Conservation (phyloP, 352 stramenopile species). For the Hyaloperonospora brassicae region DNA sequence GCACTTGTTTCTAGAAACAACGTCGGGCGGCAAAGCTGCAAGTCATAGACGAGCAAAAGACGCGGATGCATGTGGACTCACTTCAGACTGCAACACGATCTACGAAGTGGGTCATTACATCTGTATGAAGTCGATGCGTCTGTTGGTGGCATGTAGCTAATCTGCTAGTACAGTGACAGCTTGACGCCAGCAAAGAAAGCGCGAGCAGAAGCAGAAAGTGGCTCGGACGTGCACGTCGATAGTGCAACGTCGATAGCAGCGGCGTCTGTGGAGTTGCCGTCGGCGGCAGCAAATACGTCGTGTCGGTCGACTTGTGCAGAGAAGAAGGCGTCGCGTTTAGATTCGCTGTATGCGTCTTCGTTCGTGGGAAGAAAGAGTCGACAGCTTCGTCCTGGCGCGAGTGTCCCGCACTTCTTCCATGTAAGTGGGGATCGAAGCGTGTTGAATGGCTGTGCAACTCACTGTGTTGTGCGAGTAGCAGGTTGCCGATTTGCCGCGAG, state of each 20-base stretch:
- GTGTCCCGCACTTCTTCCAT: slow-evolving; percentile 21
- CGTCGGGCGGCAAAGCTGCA: slow-evolving; percentile 55
- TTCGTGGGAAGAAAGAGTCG: slow-evolving; percentile 13
- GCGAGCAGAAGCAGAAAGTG: not conserved
- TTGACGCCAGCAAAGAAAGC: not conserved
- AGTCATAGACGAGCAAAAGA: slow-evolving; percentile 16
- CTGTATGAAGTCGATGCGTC: not conserved
- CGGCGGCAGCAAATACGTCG: not conserved
- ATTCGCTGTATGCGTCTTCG: slow-evolving; percentile 37
- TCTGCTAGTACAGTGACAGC: not conserved
- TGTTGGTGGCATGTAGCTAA: not conserved
- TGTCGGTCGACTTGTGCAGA: not conserved
- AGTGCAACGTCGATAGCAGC: not conserved
- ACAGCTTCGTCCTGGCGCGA: slow-evolving; percentile 9
- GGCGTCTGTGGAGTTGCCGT: slow-evolving; percentile 1
- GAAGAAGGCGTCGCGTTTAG: slow-evolving; percentile 17
- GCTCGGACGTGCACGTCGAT: not conserved
- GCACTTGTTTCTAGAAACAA: slow-evolving; percentile 34
- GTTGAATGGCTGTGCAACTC: slow-evolving; percentile 1
- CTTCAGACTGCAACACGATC: slow-evolving; percentile 1
- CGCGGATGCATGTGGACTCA: not conserved
- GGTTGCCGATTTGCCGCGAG: slow-evolving; percentile 41
- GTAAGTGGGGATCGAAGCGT: slow-evolving; percentile 9
- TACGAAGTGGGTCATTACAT: slow-evolving; percentile 9
- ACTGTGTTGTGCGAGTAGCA: slow-evolving; percentile 10